Evolutionary conservation across 2,329 filamentous ascomycete species (phyloP), one percentile per base, ranked within the genome.

Genomic region (Botrytis fragariae): DNA sequence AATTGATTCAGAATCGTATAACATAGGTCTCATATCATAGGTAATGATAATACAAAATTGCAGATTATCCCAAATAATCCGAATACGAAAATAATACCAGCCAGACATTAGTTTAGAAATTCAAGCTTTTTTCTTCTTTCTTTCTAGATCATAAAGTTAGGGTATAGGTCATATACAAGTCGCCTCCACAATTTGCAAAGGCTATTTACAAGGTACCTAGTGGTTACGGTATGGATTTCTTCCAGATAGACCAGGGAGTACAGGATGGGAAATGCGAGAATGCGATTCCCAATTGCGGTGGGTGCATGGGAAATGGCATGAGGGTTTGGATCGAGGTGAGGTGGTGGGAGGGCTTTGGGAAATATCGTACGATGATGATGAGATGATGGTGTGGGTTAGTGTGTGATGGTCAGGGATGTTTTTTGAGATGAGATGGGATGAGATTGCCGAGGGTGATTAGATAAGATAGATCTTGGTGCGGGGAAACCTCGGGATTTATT

Each of bases 331-430:
- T 45, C 0, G 18, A 22, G 42, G 42, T 45, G 45, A 48, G 45
- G 22, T 25, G 48, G 25, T 29, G 44, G 20, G 7, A 3, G 10
- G 32, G 18, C 4, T 1, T 48, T 22, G 22, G 39, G 32, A 25
- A 29, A 14, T 63, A 39, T 69, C 65, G 65, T 69, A 69, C 65
- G 65, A 69, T 69, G 48, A 22, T 22, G 48, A 68, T 68, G 18
- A 29, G 44, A n/a, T 62, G 68, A 51, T 64, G n/a, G 25, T 25
- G 20, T 48, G 45, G 44, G 20, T 16, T 42, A 37, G 29, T 25
- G 48, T 51, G 4, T 22, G 44, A 9, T 48, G 48, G 48, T 51
- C 35, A 39, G 59, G 59, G 59, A 39, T 61, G 10, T 39, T 61
- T 37, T 35, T 61, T 25, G 22, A 45, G 44, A 44, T 44, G 42